A percentile compares a stretch with the other conserved stretches of the same genome.
Conservation (phyloP, 768 basidiomycete species). For the Boletales sp. region DNA sequence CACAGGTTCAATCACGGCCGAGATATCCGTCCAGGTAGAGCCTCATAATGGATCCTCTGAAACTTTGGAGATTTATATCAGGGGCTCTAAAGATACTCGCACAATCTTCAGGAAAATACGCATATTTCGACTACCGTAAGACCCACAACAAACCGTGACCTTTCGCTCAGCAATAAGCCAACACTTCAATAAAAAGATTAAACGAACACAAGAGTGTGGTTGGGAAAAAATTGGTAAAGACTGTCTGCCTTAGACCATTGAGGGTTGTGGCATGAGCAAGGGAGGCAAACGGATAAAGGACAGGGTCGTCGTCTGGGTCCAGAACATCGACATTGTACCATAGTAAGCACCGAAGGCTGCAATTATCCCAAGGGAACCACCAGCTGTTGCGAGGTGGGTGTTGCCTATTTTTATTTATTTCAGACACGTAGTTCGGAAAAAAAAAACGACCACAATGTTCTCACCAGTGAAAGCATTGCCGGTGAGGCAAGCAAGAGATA, state of each 20-base stretch:
- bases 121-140: too few relatives aligned
- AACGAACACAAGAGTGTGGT: not conserved
- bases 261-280: conserved; percentile 13
- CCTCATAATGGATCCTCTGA: too few relatives aligned
- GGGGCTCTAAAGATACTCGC: too few relatives aligned
- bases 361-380: conserved; percentile 24
- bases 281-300: conserved; percentile 26
- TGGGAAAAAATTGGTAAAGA: too few relatives aligned
- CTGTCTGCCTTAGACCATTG: conserved; percentile 4
- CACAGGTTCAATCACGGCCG: conserved; percentile 4
- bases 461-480: conserved; percentile 26
- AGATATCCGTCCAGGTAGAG: not conserved
- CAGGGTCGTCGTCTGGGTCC: conserved; percentile 28
- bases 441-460: not conserved
- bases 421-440: not conserved
- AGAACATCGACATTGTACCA: conserved; percentile 22
- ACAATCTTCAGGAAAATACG: too few relatives aligned
- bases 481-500: conserved; percentile 24
- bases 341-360: conserved; percentile 30
- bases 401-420: conserved; percentile 14
- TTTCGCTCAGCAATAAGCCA: not conserved
- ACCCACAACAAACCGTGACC: not conserved
- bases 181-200: not conserved
- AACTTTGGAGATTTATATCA: too few relatives aligned
- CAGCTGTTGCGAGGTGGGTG: conserved; percentile 22